Conservation (phyloP, 768 basidiomycete species). For the Tricholoma bakamatsutake region DNA sequence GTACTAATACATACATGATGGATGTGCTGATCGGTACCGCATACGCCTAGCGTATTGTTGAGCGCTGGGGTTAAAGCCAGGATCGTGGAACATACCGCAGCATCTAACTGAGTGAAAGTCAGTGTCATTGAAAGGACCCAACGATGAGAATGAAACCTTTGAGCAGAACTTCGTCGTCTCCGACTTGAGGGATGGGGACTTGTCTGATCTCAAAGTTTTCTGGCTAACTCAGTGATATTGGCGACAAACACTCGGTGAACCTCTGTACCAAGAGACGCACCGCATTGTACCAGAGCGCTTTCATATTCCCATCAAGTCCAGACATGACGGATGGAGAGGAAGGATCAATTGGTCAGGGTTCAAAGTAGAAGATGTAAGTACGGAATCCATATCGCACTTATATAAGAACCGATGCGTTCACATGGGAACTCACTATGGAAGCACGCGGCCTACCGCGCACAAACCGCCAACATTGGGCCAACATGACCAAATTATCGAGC, state of each 20-base stretch:
- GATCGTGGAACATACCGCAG: constrained; percentile 29
- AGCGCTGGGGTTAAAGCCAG: not conserved
- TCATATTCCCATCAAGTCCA: constrained; percentile 42
- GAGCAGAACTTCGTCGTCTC: constrained; percentile 67
- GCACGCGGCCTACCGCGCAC: too few species aligned
- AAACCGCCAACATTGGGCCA: not conserved
- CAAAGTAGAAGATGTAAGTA: not conserved
- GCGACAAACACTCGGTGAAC: constrained; percentile 10
- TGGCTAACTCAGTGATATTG: constrained; percentile 36
- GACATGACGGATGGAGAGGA: constrained; percentile 30
- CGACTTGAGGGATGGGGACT: constrained; percentile 60
- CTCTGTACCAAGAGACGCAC: constrained; percentile 26
- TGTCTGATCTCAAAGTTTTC: constrained; percentile 59
- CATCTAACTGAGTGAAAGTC: constrained; percentile 27
- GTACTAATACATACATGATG: constrained; percentile 37
- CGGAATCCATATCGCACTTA: not conserved
- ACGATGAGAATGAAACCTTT: constrained; percentile 38
- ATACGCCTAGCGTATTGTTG: constrained; percentile 33
- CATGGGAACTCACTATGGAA: not conserved
- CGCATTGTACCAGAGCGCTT: constrained; percentile 58
- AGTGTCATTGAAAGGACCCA: constrained; percentile 5
- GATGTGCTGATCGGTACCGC: constrained; percentile 60
- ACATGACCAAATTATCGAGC: too few species aligned
- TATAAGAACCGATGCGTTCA: not conserved
- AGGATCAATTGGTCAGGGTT: not conserved